Evolutionary conservation across 768 basidiomycete genomes (phyloP), one percentile per base, ranked within the genome.

Genomic region (Tulasnella sp.): DNA sequence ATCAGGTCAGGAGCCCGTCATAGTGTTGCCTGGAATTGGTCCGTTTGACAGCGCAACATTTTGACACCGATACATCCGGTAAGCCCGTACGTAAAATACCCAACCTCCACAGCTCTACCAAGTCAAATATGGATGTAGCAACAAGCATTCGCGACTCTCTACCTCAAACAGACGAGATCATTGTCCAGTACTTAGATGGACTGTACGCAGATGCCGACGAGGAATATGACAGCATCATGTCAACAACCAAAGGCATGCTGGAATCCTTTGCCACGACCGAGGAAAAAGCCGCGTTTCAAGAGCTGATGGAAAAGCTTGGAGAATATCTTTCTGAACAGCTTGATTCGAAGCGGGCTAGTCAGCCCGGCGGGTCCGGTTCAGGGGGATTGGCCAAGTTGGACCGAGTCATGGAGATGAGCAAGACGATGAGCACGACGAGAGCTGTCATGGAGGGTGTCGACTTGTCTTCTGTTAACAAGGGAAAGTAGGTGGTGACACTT

Each of bases 401-500:
- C 84, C 92, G 91, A 83, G 91, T 94, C 75, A 90, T 95, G 89
- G 92, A 95, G 81, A 91, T 96, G 89, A 93, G 92, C 86, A 93
- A 93, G 84, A 85, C 90, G 2, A 87, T 90, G 71, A 94, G 93
- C 39, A 92, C 85, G 78, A 95, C 94, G 9, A 92, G 95, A 80
- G 92, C 90, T 5, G 85, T 96, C 71, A 86, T 89, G 0, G 93
- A 94, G 80, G 93, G 93, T 18, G 93, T 96, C 51, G 95, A 96
- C 83, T 86, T 96, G 75, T 94, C 95, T 84, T 93, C 93, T 51
- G 94, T 95, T 75, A 95, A 95, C 85, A 96, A 96, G 88, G 94
- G 93, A 86, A 96, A 96, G 93, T 94, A 83, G 84, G 86, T 83
- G 26, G 37, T 35, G 32, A 51, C 69, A 57, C 37, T 70, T 69